Evolutionary conservation across 805 yeast species (phyloP).

Genomic region (Metschnikowia orientalis): DNA sequence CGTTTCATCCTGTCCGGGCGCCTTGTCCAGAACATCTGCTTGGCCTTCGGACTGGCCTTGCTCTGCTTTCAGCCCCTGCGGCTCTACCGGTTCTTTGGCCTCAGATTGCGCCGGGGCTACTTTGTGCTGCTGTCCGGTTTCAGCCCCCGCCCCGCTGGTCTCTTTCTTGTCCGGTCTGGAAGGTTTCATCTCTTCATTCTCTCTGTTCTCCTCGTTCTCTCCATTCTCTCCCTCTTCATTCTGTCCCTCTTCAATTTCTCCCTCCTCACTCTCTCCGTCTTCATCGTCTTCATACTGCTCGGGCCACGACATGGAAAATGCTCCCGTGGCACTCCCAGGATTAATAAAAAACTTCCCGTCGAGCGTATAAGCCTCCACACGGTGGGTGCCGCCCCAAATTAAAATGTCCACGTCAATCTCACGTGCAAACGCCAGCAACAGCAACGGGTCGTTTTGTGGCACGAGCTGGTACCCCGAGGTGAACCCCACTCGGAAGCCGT

Average conservation of each 20-base stretch:
- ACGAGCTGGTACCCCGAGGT: constrained; percentile 80
- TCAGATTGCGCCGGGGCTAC: background rate
- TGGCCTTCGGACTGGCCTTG: background rate
- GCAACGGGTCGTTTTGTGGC: constrained; percentile 84
- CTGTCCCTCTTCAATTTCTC: constrained; percentile 39
- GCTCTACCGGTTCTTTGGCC: background rate
- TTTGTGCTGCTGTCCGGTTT: too few relatives aligned
- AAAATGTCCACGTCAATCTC: constrained; percentile 88
- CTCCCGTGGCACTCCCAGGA: constrained; percentile 97
- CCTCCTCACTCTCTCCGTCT: constrained; percentile 27
- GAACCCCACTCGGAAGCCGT: constrained; percentile 73
- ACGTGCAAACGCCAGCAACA: constrained; percentile 76
- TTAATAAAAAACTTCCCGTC: constrained; percentile 93
- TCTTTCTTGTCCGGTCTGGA: too few relatives aligned
- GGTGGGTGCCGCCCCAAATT: constrained; percentile 90
- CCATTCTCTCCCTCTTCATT: constrained; percentile 21
- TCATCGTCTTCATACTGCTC: constrained; percentile 50
- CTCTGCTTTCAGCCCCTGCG: background rate
- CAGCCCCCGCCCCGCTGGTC: too few relatives aligned
- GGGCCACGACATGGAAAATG: constrained; percentile 60
- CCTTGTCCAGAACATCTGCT: background rate
- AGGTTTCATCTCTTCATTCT: constrained; percentile 16
- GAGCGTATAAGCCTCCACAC: constrained; percentile 86
- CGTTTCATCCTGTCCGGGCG: background rate
- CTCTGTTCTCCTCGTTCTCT: constrained; percentile 40